Conservation (phyloP, 2,329 filamentous ascomycete species). For the Fusarium sp. region DNA sequence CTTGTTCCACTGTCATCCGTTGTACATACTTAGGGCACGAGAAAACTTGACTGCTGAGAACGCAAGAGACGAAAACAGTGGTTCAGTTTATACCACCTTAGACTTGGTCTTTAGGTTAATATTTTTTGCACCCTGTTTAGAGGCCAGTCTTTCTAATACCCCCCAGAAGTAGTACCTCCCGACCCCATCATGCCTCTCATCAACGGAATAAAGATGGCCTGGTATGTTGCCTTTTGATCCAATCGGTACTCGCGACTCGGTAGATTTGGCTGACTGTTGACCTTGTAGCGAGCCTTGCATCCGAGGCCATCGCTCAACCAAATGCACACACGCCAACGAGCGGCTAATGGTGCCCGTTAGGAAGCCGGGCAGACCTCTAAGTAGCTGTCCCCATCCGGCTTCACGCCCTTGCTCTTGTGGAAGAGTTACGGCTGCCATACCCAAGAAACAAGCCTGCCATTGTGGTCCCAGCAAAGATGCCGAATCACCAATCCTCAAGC, state of each 20-base stretch:
- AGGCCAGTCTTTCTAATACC: neutral
- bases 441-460: constrained; percentile 66
- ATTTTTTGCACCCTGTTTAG: neutral
- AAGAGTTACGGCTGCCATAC: constrained; percentile 72
- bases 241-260: neutral
- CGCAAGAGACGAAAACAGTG: neutral
- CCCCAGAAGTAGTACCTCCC: neutral
- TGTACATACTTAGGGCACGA: constrained; percentile 12
- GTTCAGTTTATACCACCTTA: neutral
- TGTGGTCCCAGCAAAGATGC: constrained; percentile 56
- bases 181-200: constrained; percentile 70
- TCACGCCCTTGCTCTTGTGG: constrained; percentile 71
- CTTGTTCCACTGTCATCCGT: constrained; percentile 30
- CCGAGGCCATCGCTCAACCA: constrained; percentile 79
- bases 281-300: constrained; percentile 74
- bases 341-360: constrained; percentile 76
- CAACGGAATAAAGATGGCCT: constrained; percentile 78
- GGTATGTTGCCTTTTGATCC: constrained; percentile 61
- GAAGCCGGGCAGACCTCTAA: constrained; percentile 77
- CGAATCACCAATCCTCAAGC: constrained; percentile 36
- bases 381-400: constrained; percentile 73
- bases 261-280: constrained; percentile 24
- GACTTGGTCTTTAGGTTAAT: neutral
- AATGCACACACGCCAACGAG: constrained; percentile 75
- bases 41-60: neutral